Conservation (phyloP, 768 basidiomycete species). For the Leccinum fibrillosum region DNA sequence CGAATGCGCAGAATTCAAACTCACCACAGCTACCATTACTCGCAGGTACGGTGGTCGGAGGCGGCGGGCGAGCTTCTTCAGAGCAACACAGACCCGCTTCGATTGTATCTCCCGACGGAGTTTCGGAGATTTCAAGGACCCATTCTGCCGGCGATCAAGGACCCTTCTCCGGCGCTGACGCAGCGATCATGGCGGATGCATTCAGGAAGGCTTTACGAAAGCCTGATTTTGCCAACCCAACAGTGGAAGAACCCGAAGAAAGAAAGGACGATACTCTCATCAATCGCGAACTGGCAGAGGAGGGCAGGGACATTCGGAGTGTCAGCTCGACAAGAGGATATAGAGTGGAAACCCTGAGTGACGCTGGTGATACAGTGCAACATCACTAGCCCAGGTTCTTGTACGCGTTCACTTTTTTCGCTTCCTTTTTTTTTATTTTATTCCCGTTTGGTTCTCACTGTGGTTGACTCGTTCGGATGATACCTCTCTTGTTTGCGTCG, state of each 20-base stretch:
- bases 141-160: constrained; percentile 62
- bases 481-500: constrained; percentile 32
- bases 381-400: constrained; percentile 40
- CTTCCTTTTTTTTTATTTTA: constrained; percentile 31
- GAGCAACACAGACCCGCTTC: constrained; percentile 34
- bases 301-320: constrained; percentile 85
- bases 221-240: constrained; percentile 75
- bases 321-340: constrained; percentile 79
- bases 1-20: constrained; percentile 43
- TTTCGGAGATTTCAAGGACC: constrained; percentile 64
- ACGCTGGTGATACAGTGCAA: constrained; percentile 47
- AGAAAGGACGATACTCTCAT: constrained; percentile 41
- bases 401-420: constrained; percentile 29
- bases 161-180: constrained; percentile 80
- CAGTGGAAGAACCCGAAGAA: constrained; percentile 60
- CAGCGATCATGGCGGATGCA: constrained; percentile 90
- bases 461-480: constrained; percentile 36
- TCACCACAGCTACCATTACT: constrained; percentile 49
- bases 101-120: constrained; percentile 63
- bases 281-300: constrained; percentile 78
- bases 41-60: constrained; percentile 32
- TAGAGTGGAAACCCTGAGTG: constrained; percentile 67
- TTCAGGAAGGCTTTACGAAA: constrained; percentile 86
- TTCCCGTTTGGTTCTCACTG: constrained; percentile 33
- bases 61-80: constrained; percentile 31